A percentile compares a stretch with the other conserved stretches of the same genome.
These are phyloP conservation scores for Datisca glomerata DNA, from an alignment of 306 rosid species.

Conservation along the genomic window DNA sequence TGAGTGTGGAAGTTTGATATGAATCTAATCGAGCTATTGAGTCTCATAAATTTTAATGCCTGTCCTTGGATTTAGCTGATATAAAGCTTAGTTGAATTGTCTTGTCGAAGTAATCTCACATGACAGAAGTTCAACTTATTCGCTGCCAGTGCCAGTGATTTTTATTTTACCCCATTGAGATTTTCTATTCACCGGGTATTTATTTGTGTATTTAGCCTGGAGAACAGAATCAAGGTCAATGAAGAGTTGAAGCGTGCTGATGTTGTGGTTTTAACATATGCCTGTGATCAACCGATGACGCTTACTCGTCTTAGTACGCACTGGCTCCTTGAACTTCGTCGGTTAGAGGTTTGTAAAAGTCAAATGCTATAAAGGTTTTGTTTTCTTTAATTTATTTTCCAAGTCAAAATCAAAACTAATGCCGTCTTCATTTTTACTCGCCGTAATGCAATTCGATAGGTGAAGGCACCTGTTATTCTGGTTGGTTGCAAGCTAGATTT, in stretches of 20 bases:
- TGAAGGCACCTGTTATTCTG: slow-evolving; percentile 32
- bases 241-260: slow-evolving; percentile 79
- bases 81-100: no score
- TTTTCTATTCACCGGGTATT: no score
- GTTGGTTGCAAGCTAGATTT: slow-evolving; percentile 52
- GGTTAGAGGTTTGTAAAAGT: slow-evolving; percentile 32
- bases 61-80: neutral
- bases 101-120: no score
- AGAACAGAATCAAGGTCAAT: slow-evolving; percentile 45
- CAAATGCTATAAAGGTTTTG: neutral
- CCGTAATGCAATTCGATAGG: slow-evolving; percentile 19
- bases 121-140: no score
- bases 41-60: neutral
- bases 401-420: no score
- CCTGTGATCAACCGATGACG: slow-evolving; percentile 55
- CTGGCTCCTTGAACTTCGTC: slow-evolving; percentile 69
- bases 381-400: no score
- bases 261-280: slow-evolving; percentile 66
- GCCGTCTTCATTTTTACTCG: no score
- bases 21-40: neutral
- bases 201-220: slow-evolving; percentile 38
- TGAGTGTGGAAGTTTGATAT: neutral
- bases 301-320: slow-evolving; percentile 42
- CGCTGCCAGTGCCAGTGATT: no score
- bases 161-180: neutral